A percentile compares a stretch with the other conserved stretches of the same genome.
These are phyloP conservation scores for Fusarium cyanostomum DNA, from an alignment of 2,329 filamentous ascomycete species.

Conservation along the genomic window DNA sequence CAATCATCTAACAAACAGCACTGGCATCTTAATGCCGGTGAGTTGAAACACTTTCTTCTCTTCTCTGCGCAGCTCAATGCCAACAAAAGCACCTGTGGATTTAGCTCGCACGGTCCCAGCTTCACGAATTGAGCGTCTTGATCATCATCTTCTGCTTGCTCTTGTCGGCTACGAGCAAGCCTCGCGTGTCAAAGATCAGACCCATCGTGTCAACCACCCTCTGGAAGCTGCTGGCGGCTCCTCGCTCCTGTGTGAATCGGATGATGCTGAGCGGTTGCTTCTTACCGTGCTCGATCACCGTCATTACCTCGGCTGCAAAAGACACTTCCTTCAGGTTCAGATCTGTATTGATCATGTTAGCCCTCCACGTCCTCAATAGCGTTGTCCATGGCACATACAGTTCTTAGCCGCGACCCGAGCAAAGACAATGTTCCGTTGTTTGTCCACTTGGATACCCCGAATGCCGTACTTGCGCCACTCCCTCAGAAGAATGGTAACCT, in stretches of 20 bases:
- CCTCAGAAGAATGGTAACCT: constrained; percentile 77
- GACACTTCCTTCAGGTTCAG: constrained; percentile 87
- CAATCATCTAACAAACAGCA: constrained; percentile 17
- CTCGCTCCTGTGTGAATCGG: constrained; percentile 87
- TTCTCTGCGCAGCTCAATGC: neutral
- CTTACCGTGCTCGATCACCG: constrained; percentile 85
- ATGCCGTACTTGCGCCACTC: constrained; percentile 89
- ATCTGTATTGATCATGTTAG: constrained; percentile 59
- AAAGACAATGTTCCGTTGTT: constrained; percentile 80
- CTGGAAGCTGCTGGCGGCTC: constrained; percentile 90
- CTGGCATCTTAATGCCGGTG: neutral
- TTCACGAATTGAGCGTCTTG: constrained; percentile 67
- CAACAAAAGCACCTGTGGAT: neutral
- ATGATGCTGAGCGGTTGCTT: constrained; percentile 80
- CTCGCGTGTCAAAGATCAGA: constrained; percentile 70
- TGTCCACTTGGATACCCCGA: constrained; percentile 80
- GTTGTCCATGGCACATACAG: constrained; percentile 63
- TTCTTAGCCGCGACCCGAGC: constrained; percentile 80
- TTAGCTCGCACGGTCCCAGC: neutral
- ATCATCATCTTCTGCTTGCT: constrained; percentile 77
- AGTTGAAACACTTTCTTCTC: neutral
- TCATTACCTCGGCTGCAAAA: constrained; percentile 88
- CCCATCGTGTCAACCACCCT: constrained; percentile 82
- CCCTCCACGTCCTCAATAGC: neutral
- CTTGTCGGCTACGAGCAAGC: constrained; percentile 74